Evolutionary conservation across 768 basidiomycete genomes (phyloP).

Genomic region (Trametes coccinea): DNA sequence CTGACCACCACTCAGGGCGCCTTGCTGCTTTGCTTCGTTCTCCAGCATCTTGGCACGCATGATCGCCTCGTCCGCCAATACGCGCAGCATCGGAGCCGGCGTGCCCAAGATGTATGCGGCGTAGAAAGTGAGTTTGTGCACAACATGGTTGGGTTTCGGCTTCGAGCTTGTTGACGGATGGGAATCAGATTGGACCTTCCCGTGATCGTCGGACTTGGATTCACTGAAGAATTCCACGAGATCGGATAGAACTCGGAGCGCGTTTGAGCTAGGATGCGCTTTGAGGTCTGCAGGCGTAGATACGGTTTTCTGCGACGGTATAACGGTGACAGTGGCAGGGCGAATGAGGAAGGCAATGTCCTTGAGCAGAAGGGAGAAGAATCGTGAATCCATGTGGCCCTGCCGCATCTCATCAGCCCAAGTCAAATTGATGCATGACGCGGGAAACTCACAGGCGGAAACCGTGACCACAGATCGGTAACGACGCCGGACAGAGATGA

Average conservation of each 20-base stretch:
- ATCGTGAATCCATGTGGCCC: constrained; percentile 38
- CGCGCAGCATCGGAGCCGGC: constrained; percentile 43
- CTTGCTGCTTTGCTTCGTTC: constrained; percentile 21
- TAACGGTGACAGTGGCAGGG: constrained; percentile 38
- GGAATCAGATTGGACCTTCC: neutral
- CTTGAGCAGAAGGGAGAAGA: constrained; percentile 53
- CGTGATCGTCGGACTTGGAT: neutral
- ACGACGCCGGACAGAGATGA: constrained; percentile 50
- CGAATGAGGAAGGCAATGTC: constrained; percentile 58
- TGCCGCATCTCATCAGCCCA: constrained; percentile 8
- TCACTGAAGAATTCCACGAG: constrained; percentile 43
- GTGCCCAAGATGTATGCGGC: constrained; percentile 57
- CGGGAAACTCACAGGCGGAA: constrained; percentile 47
- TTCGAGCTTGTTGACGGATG: neutral
- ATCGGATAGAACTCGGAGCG: constrained; percentile 59
- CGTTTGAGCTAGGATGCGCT: constrained; percentile 41
- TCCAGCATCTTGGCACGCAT: constrained; percentile 32
- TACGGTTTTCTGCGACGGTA: constrained; percentile 9
- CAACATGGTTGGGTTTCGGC: constrained; percentile 35
- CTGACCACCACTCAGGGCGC: neutral
- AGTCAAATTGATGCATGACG: too few relatives aligned
- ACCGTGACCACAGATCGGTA: constrained; percentile 68
- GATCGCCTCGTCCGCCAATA: constrained; percentile 44
- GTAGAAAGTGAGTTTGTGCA: constrained; percentile 70
- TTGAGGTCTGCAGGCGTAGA: constrained; percentile 27